A percentile compares a stretch with the other conserved stretches of the same genome.
These are phyloP conservation scores for Trametes maxima DNA, from an alignment of 768 basidiomycete species.

Conservation along the genomic window DNA sequence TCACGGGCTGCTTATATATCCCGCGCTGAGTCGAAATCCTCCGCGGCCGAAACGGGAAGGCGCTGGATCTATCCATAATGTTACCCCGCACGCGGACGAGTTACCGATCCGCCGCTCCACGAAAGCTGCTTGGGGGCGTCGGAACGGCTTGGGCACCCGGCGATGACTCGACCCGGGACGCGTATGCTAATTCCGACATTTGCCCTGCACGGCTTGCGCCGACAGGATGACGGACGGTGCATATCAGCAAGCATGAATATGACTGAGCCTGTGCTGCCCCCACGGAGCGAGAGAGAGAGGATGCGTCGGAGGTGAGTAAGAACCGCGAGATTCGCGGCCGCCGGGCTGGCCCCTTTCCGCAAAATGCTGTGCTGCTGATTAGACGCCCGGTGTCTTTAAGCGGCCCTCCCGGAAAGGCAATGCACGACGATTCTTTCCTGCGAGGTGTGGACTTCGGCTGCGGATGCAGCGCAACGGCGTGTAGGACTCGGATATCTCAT, in stretches of 20 bases:
- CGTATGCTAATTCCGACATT: background rate
- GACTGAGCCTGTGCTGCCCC: constrained; percentile 13
- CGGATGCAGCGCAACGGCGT: no score
- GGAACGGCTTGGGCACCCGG: background rate
- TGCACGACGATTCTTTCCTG: no score
- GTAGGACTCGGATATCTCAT: no score
- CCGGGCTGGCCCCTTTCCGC: constrained; percentile 1
- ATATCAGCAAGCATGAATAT: constrained; percentile 8
- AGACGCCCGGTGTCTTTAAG: background rate
- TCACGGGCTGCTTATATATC: background rate
- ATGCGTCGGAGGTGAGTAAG: constrained; percentile 19
- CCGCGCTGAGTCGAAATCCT: background rate
- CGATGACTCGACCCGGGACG: constrained; percentile 13
- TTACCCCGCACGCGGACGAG: background rate
- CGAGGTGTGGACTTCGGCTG: no score
- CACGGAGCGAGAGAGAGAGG: no score
- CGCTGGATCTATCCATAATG: background rate
- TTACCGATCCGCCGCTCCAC: constrained; percentile 6
- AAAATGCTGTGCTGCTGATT: constrained; percentile 5
- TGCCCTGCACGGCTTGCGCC: background rate
- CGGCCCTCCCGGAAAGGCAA: background rate
- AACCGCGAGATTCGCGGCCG: constrained; percentile 3
- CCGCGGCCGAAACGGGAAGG: background rate
- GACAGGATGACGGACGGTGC: background rate
- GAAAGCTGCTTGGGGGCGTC: background rate